Conservation (phyloP, 371 early-diverging fungal species). For the Chytridiales sp. region DNA sequence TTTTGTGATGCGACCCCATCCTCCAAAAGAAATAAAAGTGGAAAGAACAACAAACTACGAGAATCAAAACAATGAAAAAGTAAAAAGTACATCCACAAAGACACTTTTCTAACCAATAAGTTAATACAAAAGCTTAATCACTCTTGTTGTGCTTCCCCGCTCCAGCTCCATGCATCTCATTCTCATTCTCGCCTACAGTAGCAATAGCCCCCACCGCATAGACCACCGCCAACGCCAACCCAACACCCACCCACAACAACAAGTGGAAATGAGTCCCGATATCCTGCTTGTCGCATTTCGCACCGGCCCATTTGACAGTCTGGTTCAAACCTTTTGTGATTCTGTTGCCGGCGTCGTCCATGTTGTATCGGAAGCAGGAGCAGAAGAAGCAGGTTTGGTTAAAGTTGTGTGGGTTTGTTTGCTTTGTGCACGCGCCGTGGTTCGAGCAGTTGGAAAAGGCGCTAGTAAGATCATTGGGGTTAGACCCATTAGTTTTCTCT, state of each 20-base stretch:
- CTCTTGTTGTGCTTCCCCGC: slow-evolving; percentile 25
- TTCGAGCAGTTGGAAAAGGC: slow-evolving; percentile 32
- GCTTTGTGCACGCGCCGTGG: slow-evolving; percentile 32
- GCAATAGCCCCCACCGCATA: slow-evolving; percentile 29
- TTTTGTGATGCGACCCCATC: too few relatives aligned
- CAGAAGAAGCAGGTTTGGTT: slow-evolving; percentile 37
- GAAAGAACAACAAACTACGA: too few relatives aligned
- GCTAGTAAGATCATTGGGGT: background rate
- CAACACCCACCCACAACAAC: slow-evolving; percentile 34
- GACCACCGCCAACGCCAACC: slow-evolving; percentile 21
- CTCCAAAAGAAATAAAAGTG: too few relatives aligned
- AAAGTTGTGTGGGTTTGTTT: slow-evolving; percentile 6
- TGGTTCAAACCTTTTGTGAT: slow-evolving; percentile 15
- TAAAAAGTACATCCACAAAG: too few relatives aligned
- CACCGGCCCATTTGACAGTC: slow-evolving; percentile 36
- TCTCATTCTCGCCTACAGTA: slow-evolving; percentile 17
- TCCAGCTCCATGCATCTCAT: slow-evolving; percentile 16
- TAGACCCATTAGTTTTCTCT: background rate
- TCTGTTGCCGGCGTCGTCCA: slow-evolving; percentile 31
- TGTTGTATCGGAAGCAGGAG: slow-evolving; percentile 32
- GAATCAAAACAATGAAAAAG: too few relatives aligned
- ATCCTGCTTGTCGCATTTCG: slow-evolving; percentile 38
- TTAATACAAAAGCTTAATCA: slow-evolving; percentile 5
- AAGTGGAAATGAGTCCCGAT: slow-evolving; percentile 35
- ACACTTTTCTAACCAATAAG: too few relatives aligned